Conservation (phyloP, 352 stramenopile species). For the Pythium phragmiticola region DNA sequence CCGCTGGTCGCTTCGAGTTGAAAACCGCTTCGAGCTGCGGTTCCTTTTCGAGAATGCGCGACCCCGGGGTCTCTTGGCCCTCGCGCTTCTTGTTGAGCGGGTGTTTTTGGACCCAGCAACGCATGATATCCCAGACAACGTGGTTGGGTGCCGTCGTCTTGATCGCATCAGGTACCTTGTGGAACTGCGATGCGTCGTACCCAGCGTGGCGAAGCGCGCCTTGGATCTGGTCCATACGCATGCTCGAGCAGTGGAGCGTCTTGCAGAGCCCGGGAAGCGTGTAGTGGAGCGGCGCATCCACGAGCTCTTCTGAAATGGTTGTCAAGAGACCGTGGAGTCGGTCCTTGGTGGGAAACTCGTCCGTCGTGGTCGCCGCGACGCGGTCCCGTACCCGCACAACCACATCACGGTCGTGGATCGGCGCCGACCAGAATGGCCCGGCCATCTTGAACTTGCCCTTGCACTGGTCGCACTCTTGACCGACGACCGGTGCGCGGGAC, state of each 20-base stretch:
- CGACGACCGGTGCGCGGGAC: conserved; percentile 68
- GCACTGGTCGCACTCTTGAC: conserved; percentile 78
- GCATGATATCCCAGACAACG: conserved; percentile 98
- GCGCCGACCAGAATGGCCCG: conserved; percentile 97
- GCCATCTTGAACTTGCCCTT: conserved; percentile 88
- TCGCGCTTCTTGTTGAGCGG: conserved; percentile 90
- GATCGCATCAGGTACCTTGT: conserved; percentile 97
- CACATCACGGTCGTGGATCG: conserved; percentile 93
- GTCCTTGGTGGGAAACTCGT: conserved; percentile 91
- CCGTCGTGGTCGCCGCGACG: conserved; percentile 72
- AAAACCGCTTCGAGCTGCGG: conserved; percentile 86
- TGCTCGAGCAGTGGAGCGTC: conserved; percentile 91
- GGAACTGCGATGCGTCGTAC: conserved; percentile 96
- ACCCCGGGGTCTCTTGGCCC: conserved; percentile 66
- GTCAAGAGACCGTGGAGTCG: conserved; percentile 95
- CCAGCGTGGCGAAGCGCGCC: conserved; percentile 95
- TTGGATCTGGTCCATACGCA: conserved; percentile 93
- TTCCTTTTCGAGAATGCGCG: conserved; percentile 86
- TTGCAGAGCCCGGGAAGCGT: conserved; percentile 92
- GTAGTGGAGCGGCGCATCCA: conserved; percentile 97
- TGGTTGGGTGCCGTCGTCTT: conserved; percentile 98
- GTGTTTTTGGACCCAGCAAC: conserved; percentile 95
- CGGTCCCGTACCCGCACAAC: conserved; percentile 81
- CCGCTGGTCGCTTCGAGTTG: conserved; percentile 55
- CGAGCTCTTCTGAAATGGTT: conserved; percentile 94